phyloP scores from a whole-genome alignment of 108 stramenopile species.

The Nannochloropsis salina region DNA sequence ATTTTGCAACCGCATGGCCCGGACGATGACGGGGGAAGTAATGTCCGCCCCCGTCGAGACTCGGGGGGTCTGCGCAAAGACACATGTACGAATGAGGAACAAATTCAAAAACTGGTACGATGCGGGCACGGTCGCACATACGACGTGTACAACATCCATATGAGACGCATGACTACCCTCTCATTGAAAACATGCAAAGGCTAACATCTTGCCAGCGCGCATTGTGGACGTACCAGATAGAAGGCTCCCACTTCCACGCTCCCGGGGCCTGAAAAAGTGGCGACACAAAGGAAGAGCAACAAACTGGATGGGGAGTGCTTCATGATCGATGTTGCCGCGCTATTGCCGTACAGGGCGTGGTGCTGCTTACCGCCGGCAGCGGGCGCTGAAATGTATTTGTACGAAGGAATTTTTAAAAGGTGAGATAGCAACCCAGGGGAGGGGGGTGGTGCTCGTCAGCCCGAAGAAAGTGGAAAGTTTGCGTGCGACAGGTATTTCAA shows the following conservation, averaged over 20 bases:
- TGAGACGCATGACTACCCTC: too few species aligned
- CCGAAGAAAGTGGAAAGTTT: too few species aligned
- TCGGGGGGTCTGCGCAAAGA: neutral
- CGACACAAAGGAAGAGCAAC: conserved; percentile 3
- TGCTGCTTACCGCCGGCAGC: neutral
- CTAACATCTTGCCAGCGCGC: neutral
- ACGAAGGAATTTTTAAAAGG: too few species aligned
- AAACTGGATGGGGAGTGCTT: neutral
- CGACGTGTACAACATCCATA: too few species aligned
- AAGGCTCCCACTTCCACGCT: neutral
- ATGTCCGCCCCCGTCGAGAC: neutral
- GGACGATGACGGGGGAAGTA: neutral
- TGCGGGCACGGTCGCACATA: too few species aligned
- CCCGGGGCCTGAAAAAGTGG: neutral
- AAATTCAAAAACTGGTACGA: too few species aligned
- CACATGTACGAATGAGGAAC: neutral
- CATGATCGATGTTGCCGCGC: neutral
- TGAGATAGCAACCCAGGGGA: too few species aligned
- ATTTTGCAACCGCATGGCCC: neutral
- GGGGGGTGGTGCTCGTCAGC: too few species aligned
- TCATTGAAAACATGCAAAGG: neutral
- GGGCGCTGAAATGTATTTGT: neutral
- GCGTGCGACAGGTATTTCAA: too few species aligned
- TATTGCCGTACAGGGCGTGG: neutral
- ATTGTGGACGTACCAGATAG: neutral